Base-by-base conservation (phyloP, 2,329 filamentous ascomycete genomes). In the Fusarium redolens region DNA sequence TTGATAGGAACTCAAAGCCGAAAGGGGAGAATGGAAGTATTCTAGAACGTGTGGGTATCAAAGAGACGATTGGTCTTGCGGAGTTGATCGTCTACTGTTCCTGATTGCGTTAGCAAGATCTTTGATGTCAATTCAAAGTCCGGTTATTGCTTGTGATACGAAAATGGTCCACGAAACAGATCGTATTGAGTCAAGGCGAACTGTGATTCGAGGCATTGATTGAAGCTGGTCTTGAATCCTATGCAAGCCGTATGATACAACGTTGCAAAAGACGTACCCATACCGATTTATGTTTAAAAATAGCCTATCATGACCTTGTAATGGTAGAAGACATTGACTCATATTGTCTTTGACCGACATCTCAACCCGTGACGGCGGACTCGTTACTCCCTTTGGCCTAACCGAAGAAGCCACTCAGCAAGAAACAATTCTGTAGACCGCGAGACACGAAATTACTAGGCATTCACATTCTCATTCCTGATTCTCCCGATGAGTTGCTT, bases 41-140 rank as follows among this genome's bases (percentile, higher is more conserved):
- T 68, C 64, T 68, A 68, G 65, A 68, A 68, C 20, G 15, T 55
- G 65, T 68, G 65, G 64, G 41, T 68, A 68, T 38, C 14, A 31
- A 33, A 17, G 28, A 40, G 33, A 58, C 50, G 44, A 65, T 68
- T 56, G 60, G 59, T 8, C 33, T 62, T 45, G 37, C 66, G 66
- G 66, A 69, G 51, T 65, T 58, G 40, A n/a, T 72, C 69, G 69
- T 72, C n/a, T 72, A 72, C 40, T 50, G 45, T 65, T 30, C 69
- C 64, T 28, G 37, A 72, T 70, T 47, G 65, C 59, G 69, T 70
- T 72, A 67, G 61, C 20, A 48, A 59, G 28, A 37, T 33, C 45
- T 41, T n/a, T 33, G 15, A n/a, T 31, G 7, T 47, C 15, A n/a
- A 41, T 30, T 9, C 15, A 38, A 58, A 13, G n/a, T 28, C 25